Evolutionary conservation across 495 filamentous ascomycete genomes (phyloP).

Genomic region (Aspergillus nidulans): DNA sequence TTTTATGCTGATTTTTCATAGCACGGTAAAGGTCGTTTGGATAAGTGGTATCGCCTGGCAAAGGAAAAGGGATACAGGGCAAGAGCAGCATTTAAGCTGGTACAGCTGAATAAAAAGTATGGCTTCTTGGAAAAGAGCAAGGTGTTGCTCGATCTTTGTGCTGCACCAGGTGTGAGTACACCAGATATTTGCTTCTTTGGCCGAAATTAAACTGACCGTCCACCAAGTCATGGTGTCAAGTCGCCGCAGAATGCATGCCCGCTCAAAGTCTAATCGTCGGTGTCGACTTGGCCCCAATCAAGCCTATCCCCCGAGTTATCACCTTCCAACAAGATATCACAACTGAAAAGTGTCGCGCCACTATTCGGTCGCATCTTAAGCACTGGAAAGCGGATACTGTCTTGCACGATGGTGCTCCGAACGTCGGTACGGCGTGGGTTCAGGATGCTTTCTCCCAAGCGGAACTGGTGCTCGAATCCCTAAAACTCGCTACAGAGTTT

Average conservation of each 20-base stretch:
- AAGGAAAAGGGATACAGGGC: conserved; percentile 99
- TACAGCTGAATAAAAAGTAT: conserved; percentile 99
- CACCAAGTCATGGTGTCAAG: conserved; percentile 89
- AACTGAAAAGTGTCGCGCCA: conserved; percentile 92
- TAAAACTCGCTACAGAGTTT: conserved; percentile 95
- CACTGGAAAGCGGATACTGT: conserved; percentile 97
- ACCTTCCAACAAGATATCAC: conserved; percentile 98
- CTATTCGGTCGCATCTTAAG: conserved; percentile 84
- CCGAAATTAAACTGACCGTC: conserved; percentile 24
- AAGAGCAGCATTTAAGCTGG: conserved; percentile 95
- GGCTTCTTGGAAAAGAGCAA: conserved; percentile 94
- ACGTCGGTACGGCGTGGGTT: conserved; percentile 96
- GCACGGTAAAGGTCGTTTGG: conserved; percentile 97
- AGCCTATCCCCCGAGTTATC: conserved; percentile 86
- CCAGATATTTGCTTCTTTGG: background rate
- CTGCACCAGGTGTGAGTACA: conserved; percentile 79
- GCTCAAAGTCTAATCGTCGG: conserved; percentile 84
- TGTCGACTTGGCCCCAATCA: conserved; percentile 94
- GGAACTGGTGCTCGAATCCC: conserved; percentile 83
- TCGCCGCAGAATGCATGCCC: conserved; percentile 93
- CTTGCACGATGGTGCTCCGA: conserved; percentile 97
- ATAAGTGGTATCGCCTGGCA: conserved; percentile 95
- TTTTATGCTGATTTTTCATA: conserved; percentile 29
- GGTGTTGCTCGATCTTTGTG: conserved; percentile 94
- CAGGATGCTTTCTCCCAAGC: conserved; percentile 98